Conservation (phyloP, 2,329 filamentous ascomycete genomes). For the Neopestalotiopsis sp. region DNA sequence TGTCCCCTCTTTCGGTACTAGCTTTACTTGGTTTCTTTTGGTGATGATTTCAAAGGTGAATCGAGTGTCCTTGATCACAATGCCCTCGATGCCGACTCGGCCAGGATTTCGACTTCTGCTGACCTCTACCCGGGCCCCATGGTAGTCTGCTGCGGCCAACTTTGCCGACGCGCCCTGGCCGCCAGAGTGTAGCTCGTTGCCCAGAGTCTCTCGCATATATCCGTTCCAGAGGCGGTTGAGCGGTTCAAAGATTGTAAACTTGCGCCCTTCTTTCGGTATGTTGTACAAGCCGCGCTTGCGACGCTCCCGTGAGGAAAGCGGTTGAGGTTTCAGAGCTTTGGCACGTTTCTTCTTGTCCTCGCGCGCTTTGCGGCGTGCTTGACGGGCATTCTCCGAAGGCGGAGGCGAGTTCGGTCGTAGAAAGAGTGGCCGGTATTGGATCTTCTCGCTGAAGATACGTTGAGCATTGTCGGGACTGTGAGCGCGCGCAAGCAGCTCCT, state of each 20-base stretch:
- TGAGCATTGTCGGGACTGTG: constrained; percentile 75
- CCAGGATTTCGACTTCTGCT: constrained; percentile 81
- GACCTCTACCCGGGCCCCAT: constrained; percentile 84
- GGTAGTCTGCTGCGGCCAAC: constrained; percentile 85
- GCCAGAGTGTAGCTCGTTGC: constrained; percentile 60
- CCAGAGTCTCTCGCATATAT: constrained; percentile 84
- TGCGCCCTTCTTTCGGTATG: constrained; percentile 70
- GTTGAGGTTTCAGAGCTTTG: constrained; percentile 59
- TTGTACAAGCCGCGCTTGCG: constrained; percentile 75
- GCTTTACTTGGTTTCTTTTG: constrained; percentile 70
- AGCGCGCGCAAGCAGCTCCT: constrained; percentile 74
- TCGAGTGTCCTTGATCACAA: constrained; percentile 87
- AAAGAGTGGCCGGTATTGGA: constrained; percentile 81
- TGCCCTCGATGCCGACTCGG: constrained; percentile 82
- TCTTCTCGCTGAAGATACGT: constrained; percentile 80
- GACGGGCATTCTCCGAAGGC: constrained; percentile 60
- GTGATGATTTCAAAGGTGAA: constrained; percentile 88
- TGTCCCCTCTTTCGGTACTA: constrained; percentile 88
- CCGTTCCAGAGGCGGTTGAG: constrained; percentile 80
- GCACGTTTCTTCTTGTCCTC: constrained; percentile 50
- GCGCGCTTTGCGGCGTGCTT: constrained; percentile 52
- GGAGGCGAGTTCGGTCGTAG: constrained; percentile 77
- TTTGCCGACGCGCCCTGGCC: constrained; percentile 70
- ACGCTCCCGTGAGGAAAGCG: constrained; percentile 81
- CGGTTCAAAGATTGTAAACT: constrained; percentile 78